phyloP scores from a whole-genome alignment of 306 rosid species.

The Potentilla sterilis region DNA sequence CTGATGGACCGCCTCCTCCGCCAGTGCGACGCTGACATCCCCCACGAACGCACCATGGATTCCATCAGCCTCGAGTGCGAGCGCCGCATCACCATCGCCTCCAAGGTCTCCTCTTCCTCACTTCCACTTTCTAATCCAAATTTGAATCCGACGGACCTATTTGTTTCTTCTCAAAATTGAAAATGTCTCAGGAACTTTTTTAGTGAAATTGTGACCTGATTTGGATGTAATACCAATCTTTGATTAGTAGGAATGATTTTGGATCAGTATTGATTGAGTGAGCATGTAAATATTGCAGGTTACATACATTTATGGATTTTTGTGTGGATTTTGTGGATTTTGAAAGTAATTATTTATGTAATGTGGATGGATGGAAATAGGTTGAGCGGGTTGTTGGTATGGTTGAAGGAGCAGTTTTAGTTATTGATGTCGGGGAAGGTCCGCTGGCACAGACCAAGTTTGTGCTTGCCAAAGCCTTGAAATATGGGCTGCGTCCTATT shows the following conservation, averaged over 20 bases:
- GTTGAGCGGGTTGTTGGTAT: slow-evolving; percentile 97
- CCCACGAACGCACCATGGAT: slow-evolving; percentile 98
- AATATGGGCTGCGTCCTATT: slow-evolving; percentile 84
- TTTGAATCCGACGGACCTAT: background rate
- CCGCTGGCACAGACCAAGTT: slow-evolving; percentile 96
- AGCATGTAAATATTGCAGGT: slow-evolving; percentile 42
- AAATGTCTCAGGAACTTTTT: background rate
- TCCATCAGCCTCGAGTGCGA: slow-evolving; percentile 84
- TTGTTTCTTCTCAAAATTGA: background rate
- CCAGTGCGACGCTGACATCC: slow-evolving; percentile 97
- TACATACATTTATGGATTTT: slow-evolving; percentile 42
- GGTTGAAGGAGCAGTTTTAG: slow-evolving; percentile 96
- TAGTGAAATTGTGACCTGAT: background rate
- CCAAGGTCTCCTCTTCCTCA: slow-evolving; percentile 47
- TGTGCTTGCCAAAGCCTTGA: slow-evolving; percentile 93
- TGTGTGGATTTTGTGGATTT: background rate
- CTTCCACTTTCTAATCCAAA: background rate
- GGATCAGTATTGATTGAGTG: background rate
- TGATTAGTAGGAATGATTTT: background rate
- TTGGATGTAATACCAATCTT: background rate
- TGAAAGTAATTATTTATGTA: background rate
- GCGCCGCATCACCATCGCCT: slow-evolving; percentile 93
- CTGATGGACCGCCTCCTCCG: slow-evolving; percentile 98
- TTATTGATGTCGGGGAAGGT: slow-evolving; percentile 98
- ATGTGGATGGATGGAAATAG: slow-evolving; percentile 36